phyloP scores from a whole-genome alignment of 2,329 filamentous ascomycete genomes.

The Fusarium illudens region DNA sequence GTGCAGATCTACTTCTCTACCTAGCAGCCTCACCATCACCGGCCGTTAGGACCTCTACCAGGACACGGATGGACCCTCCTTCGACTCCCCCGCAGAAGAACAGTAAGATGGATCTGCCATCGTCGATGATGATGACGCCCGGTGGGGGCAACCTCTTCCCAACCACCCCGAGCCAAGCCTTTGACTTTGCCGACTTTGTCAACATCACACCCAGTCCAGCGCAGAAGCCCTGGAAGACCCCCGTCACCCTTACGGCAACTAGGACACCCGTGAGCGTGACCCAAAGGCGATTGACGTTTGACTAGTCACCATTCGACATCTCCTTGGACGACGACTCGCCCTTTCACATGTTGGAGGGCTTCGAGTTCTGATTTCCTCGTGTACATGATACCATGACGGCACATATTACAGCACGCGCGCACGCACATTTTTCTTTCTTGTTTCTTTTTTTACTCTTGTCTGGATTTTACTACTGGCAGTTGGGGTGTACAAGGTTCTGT shows the following conservation, averaged over 20 bases:
- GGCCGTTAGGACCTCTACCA: constrained; percentile 63
- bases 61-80: constrained; percentile 68
- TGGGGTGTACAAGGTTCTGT: constrained; percentile 32
- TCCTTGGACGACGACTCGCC: neutral
- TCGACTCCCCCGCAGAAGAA: constrained; percentile 80
- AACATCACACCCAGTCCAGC: constrained; percentile 97
- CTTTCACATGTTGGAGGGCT: constrained; percentile 20
- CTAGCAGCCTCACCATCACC: constrained; percentile 92
- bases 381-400: constrained; percentile 51
- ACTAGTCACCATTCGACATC: constrained; percentile 60
- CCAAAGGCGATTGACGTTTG: constrained; percentile 83
- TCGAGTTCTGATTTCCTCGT: constrained; percentile 33
- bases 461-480: constrained; percentile 22
- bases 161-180: constrained; percentile 80
- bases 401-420: constrained; percentile 39
- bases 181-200: constrained; percentile 97
- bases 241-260: constrained; percentile 61
- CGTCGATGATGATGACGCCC: constrained; percentile 89
- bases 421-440: constrained; percentile 12
- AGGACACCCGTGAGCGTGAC: constrained; percentile 71
- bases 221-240: constrained; percentile 88
- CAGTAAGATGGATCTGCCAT: constrained; percentile 74
- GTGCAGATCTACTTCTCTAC: constrained; percentile 81
- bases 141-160: constrained; percentile 74
- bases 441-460: constrained; percentile 13